Conservation (phyloP, 805 yeast species). For the Candida alai region DNA sequence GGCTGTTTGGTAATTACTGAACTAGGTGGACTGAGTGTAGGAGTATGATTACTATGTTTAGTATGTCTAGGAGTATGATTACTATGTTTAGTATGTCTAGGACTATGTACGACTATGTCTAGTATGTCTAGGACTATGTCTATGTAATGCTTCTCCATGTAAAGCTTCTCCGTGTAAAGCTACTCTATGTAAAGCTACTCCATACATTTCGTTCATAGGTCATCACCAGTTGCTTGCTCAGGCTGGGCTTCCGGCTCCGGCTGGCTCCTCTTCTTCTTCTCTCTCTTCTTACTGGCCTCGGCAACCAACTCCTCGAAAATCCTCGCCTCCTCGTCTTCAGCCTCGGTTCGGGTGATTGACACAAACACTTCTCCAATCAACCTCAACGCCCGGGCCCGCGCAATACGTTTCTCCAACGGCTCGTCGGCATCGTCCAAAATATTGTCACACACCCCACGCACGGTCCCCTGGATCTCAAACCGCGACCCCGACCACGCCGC, state of each 20-base stretch:
- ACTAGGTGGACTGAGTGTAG: no score
- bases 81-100: no score
- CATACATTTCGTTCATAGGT: no score
- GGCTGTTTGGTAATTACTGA: no score
- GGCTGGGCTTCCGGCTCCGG: not conserved
- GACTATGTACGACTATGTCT: no score
- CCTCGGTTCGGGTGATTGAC: conserved; percentile 56
- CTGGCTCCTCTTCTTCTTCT: conserved; percentile 30
- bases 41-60: no score
- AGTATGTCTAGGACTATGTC: no score
- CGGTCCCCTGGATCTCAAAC: conserved; percentile 71
- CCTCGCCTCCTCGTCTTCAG: conserved; percentile 72
- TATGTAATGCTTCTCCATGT: no score
- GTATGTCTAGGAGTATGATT: no score
- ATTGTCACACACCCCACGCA: conserved; percentile 66
- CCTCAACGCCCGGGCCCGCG: conserved; percentile 61
- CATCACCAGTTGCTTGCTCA: not conserved
- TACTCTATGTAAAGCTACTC: no score
- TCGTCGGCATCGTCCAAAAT: conserved; percentile 57
- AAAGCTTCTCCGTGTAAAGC: no score
- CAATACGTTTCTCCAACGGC: conserved; percentile 41
- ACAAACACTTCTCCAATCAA: conserved; percentile 62
- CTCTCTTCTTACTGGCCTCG: conserved; percentile 41
- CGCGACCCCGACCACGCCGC: conserved; percentile 86
- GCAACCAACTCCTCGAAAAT: conserved; percentile 70